Percentiles rank a stretch among this genome's conserved stretches.
phyloP scores from a whole-genome alignment of 495 filamentous ascomycete genomes.

The Penicillium arizonense region DNA sequence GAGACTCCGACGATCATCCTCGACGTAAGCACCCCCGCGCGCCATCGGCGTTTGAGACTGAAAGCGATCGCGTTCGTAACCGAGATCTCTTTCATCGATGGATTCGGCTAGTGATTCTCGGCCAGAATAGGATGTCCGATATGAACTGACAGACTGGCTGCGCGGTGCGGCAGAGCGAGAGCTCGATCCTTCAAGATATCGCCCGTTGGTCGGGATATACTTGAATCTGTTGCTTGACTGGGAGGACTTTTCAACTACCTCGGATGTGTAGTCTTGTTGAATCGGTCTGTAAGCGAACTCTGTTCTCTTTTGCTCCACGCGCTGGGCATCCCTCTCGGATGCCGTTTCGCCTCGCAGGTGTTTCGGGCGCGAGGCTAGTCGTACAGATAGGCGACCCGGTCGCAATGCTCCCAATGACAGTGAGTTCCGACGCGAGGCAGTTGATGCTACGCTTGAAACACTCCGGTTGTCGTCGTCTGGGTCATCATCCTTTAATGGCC shows the following conservation, averaged over 20 bases:
- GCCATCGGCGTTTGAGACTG: background rate
- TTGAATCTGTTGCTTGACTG: slow-evolving; percentile 22
- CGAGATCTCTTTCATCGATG: background rate
- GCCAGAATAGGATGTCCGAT: slow-evolving; percentile 1
- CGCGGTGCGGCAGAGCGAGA: background rate
- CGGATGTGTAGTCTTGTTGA: slow-evolving; percentile 30
- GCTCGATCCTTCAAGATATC: slow-evolving; percentile 19
- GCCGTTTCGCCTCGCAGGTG: slow-evolving; percentile 5
- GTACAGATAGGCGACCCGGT: slow-evolving; percentile 34
- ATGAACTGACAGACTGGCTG: slow-evolving; percentile 22
- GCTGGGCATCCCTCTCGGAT: slow-evolving; percentile 5
- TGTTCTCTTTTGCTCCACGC: slow-evolving; percentile 10
- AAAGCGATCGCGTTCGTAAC: slow-evolving; percentile 1
- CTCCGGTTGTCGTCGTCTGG: slow-evolving; percentile 10
- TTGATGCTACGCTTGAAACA: slow-evolving; percentile 1
- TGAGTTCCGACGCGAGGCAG: slow-evolving; percentile 21
- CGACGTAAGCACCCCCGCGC: slow-evolving; percentile 1
- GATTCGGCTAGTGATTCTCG: slow-evolving; percentile 15
- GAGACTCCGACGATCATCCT: slow-evolving; percentile 15
- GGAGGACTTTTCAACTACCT: slow-evolving; percentile 26
- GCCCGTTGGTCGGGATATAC: slow-evolving; percentile 34
- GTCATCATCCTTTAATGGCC: slow-evolving; percentile 3
- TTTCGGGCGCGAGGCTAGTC: slow-evolving; percentile 28
- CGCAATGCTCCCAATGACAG: slow-evolving; percentile 25
- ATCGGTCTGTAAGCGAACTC: slow-evolving; percentile 40